phyloP scores from a whole-genome alignment of 2,329 filamentous ascomycete species.

The Myriosclerotinia scirpicola region DNA sequence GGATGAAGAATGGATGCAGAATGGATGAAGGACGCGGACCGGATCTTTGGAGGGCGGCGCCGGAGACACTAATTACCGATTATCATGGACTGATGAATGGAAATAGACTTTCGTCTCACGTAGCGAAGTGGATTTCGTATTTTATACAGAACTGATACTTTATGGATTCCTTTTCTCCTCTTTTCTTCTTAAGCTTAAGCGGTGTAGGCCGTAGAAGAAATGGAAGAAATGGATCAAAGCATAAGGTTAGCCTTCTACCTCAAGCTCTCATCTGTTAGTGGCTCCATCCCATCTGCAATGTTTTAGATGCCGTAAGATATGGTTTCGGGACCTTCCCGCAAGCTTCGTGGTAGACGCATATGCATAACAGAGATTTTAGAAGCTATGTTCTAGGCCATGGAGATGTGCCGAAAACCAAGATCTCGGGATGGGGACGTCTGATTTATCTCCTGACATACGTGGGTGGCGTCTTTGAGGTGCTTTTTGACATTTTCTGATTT shows the following conservation, averaged over 20 bases:
- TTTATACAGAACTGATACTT: neutral
- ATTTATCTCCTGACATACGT: constrained; percentile 1
- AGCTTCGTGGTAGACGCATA: neutral
- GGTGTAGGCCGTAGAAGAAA: neutral
- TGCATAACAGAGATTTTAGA: neutral
- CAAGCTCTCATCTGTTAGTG: neutral
- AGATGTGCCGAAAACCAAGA: constrained; percentile 24
- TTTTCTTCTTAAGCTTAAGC: neutral
- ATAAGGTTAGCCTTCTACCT: neutral
- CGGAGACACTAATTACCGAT: no score
- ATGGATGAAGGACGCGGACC: no score
- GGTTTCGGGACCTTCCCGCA: neutral
- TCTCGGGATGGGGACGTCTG: constrained; percentile 18
- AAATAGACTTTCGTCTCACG: no score
- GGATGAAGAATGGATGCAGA: no score
- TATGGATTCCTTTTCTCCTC: neutral
- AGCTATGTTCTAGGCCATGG: neutral
- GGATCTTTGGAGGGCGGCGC: no score
- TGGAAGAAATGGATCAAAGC: neutral
- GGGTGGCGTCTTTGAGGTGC: constrained; percentile 9
- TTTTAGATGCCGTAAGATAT: constrained; percentile 3
- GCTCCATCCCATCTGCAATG: neutral
- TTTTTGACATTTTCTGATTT: neutral
- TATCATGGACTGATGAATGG: no score
- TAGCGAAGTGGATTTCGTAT: no score